Evolutionary conservation across 2,329 filamentous ascomycete genomes (phyloP), one percentile per base, ranked within the genome.

Genomic region (Sphaerulina musiva): DNA sequence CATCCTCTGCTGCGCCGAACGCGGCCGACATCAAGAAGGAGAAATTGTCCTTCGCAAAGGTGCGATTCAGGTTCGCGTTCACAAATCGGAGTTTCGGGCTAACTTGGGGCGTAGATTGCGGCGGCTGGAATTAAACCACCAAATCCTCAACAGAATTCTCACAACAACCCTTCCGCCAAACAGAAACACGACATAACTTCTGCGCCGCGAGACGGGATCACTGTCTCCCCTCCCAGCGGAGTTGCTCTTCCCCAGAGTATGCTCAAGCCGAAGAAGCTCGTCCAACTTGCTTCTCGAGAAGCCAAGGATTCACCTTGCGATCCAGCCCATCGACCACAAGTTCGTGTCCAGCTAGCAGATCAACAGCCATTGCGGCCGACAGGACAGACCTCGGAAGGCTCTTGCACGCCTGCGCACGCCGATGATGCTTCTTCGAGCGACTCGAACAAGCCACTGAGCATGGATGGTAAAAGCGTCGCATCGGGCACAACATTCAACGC

Each of bases 381-480:
- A 14, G 44, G 34, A 23, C n/a, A 14, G 7, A 32, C 29, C 14
- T 40, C 42, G 29, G 64, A 59, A 11, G 62, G 62, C 12, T 51
- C 59, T 41, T 54, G 62, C 31, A 55, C 59, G 43, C 63, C 65
- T 20, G 48, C 54, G 9, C 36, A 53, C 12, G 58, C 69, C 11
- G 75, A 77, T 55, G 75, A 77, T 51, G 70, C 64, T 53, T 77
- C 75, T 12, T 83, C 80, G 12, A 80, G 74, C 60, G 80, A 77
- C 44, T 84, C 81, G 39, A 90, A 85, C 2, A 96, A 96, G 72
- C 88, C 89, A 48, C 86, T 89, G 36, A 96, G 90, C 68, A 78
- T 95, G 40, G 92, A 96, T 69, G 90, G 88, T 46, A 96, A 96
- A 74, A 96, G 91, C 69, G 88, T 95, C 64, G 89, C 89, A 4